Conservation (phyloP, 257 asterid species). For the Gynochthodes officinalis region DNA sequence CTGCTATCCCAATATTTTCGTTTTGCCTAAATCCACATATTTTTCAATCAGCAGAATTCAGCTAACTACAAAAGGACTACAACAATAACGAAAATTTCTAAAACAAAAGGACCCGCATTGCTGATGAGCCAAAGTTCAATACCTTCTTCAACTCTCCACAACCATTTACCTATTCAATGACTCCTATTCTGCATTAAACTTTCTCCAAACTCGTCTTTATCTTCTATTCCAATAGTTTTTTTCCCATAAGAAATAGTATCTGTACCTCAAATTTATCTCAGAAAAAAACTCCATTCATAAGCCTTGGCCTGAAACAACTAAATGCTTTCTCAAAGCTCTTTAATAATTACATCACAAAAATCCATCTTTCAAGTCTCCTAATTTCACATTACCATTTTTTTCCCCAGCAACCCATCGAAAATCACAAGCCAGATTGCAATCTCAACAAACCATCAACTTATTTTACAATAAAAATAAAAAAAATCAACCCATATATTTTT, state of each 20-base stretch:
- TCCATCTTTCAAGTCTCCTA: not conserved
- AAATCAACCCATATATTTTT: not conserved
- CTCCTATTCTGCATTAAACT: not conserved
- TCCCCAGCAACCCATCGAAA: not conserved
- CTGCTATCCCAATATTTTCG: not conserved
- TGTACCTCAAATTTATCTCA: not conserved
- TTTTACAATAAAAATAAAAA: not conserved
- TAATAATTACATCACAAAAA: not conserved
- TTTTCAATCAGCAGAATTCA: no score
- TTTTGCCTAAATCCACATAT: no score
- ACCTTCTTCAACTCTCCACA: not conserved
- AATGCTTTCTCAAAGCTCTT: not conserved
- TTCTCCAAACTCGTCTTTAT: not conserved
- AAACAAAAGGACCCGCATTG: not conserved
- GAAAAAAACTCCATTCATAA: not conserved
- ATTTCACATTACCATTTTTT: not conserved
- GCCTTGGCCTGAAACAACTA: not conserved
- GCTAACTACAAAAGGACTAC: no score
- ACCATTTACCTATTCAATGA: not conserved
- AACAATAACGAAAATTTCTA: not conserved
- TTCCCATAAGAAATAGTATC: no score
- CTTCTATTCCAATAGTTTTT: not conserved
- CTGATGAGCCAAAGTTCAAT: not conserved
- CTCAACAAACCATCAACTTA: not conserved
- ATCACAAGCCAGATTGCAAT: slow-evolving; percentile 3